phyloP scores from a whole-genome alignment of 106 monocot species.

The Dioscorea dumetorum region DNA sequence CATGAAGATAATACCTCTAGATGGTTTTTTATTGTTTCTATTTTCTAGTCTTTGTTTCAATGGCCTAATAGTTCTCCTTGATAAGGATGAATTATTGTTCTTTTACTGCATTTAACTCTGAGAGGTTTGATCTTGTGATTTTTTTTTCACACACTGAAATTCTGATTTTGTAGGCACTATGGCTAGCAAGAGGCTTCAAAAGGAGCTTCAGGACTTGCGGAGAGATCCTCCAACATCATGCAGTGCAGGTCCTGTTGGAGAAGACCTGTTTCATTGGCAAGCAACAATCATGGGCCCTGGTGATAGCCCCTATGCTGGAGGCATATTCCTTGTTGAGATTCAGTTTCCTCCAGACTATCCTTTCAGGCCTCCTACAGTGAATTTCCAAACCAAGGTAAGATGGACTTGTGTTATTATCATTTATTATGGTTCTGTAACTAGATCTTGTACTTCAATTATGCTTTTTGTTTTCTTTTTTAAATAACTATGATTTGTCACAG shows the following conservation, averaged over 20 bases:
- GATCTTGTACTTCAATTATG: not conserved
- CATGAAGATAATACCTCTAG: too few relatives aligned
- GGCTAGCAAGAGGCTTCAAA: slow-evolving; percentile 10
- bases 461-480: not conserved
- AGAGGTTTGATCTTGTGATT: too few relatives aligned
- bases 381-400: slow-evolving; percentile 6
- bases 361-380: slow-evolving; percentile 9
- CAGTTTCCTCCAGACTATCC: slow-evolving; percentile 11
- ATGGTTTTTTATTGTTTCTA: too few relatives aligned
- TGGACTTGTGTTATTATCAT: too few relatives aligned
- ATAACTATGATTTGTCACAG: not conserved
- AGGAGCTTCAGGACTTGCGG: slow-evolving; percentile 12
- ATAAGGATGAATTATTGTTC: too few relatives aligned
- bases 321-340: slow-evolving; percentile 5
- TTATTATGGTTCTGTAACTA: not conserved
- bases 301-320: slow-evolving; percentile 8
- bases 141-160: too few relatives aligned
- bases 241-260: slow-evolving; percentile 12
- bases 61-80: too few relatives aligned
- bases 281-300: slow-evolving; percentile 9
- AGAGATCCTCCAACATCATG: slow-evolving; percentile 12
- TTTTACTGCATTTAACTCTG: too few relatives aligned
- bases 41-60: too few relatives aligned
- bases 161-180: not conserved
- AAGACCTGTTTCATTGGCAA: slow-evolving; percentile 11